Evolutionary conservation across 2,329 filamentous ascomycete species (phyloP).

Genomic region (Fusarium graminum): DNA sequence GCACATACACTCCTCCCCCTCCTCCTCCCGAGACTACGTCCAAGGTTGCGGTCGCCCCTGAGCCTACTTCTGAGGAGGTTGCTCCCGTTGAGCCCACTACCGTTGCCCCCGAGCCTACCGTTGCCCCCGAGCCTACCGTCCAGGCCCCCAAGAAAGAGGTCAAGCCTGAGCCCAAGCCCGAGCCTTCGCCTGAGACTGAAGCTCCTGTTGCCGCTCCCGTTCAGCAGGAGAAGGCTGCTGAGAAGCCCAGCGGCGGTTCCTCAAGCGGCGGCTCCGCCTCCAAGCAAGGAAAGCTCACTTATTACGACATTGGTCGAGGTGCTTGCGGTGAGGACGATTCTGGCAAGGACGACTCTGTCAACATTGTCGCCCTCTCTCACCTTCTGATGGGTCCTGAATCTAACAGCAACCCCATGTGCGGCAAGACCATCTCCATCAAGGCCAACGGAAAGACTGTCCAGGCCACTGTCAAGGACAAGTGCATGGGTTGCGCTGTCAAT

Average conservation of each 20-base stretch:
- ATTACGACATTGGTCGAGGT: slow-evolving; percentile 77
- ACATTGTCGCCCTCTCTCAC: slow-evolving; percentile 77
- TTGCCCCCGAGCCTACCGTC: slow-evolving; percentile 24
- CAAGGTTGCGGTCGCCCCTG: slow-evolving; percentile 13
- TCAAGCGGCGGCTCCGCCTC: slow-evolving; percentile 36
- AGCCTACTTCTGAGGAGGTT: slow-evolving; percentile 33
- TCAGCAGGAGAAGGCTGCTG: slow-evolving; percentile 34
- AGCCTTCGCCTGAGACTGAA: slow-evolving; percentile 28
- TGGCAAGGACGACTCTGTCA: slow-evolving; percentile 65
- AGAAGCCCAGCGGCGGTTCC: slow-evolving; percentile 38
- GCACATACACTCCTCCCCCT: slow-evolving; percentile 43
- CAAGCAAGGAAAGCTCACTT: slow-evolving; percentile 77
- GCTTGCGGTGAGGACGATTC: slow-evolving; percentile 73
- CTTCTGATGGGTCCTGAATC: slow-evolving; percentile 72
- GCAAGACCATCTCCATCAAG: slow-evolving; percentile 73
- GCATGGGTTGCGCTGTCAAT: slow-evolving; percentile 71
- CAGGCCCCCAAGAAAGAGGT: slow-evolving; percentile 16
- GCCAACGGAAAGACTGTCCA: slow-evolving; percentile 68
- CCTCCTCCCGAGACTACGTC: slow-evolving; percentile 37
- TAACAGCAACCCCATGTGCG: slow-evolving; percentile 79
- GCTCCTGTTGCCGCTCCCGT: slow-evolving; percentile 24
- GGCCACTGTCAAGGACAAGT: slow-evolving; percentile 79
- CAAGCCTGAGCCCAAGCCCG: slow-evolving; percentile 11
- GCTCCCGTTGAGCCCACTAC: slow-evolving; percentile 45
- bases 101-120: slow-evolving; percentile 18